These are phyloP conservation scores for Angophora floribunda DNA, from an alignment of 345 rosid genomes.

Conservation along the genomic window DNA sequence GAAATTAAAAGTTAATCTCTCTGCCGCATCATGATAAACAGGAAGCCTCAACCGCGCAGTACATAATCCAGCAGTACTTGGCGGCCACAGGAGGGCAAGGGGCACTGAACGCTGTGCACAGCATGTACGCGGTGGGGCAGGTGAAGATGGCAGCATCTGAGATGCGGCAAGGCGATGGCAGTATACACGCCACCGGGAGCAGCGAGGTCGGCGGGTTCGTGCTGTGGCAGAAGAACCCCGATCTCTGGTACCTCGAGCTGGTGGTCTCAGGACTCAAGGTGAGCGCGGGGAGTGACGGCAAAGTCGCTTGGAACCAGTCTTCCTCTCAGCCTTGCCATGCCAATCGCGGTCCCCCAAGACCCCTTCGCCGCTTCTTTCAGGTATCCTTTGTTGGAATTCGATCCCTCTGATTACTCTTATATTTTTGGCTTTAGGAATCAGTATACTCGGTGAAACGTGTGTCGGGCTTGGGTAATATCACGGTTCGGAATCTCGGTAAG, in stretches of 20 bases:
- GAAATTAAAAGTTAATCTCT: not conserved
- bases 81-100: slow-evolving; percentile 78
- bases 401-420: not conserved
- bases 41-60: slow-evolving; percentile 85
- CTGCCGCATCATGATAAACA: not conserved
- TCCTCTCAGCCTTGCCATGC: slow-evolving; percentile 79
- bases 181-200: slow-evolving; percentile 29
- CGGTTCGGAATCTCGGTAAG: not conserved
- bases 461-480: not conserved
- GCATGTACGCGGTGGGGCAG: slow-evolving; percentile 88
- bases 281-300: slow-evolving; percentile 89
- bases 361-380: slow-evolving; percentile 89
- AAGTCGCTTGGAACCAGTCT: slow-evolving; percentile 87
- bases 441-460: not conserved
- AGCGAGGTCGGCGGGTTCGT: slow-evolving; percentile 87
- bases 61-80: slow-evolving; percentile 75
- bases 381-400: slow-evolving; percentile 11
- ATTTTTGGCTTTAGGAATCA: not conserved
- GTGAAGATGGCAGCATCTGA: slow-evolving; percentile 80
- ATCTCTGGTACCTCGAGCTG: slow-evolving; percentile 74
- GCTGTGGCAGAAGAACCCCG: slow-evolving; percentile 89
- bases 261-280: slow-evolving; percentile 84
- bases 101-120: slow-evolving; percentile 43
- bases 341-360: slow-evolving; percentile 75
- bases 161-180: slow-evolving; percentile 52